phyloP scores from a whole-genome alignment of 192 early-diverging fungal genomes.

The Mortierella alpina region DNA sequence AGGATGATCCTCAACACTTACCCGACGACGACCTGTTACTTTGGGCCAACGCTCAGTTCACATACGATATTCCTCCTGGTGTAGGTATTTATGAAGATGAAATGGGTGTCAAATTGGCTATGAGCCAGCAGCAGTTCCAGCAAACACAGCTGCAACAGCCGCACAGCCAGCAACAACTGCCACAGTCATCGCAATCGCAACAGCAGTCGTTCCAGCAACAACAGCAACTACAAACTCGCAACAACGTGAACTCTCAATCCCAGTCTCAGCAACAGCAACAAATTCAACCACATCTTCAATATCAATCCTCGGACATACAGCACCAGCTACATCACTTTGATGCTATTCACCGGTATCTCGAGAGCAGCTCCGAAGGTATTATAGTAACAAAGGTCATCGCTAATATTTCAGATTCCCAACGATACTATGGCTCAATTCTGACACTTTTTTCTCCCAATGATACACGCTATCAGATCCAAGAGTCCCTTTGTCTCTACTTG shows the following conservation, averaged over 20 bases:
- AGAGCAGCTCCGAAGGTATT: constrained; percentile 23
- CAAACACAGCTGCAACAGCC: constrained; percentile 32
- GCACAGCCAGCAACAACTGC: constrained; percentile 17
- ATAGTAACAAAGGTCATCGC: not conserved
- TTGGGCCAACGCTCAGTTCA: constrained; percentile 50
- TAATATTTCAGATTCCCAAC: not conserved
- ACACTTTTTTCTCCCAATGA: not conserved
- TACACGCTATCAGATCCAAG: constrained; percentile 12
- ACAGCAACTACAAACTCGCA: no score
- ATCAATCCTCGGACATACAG: constrained; percentile 31
- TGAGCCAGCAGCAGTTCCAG: constrained; percentile 43
- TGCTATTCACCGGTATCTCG: constrained; percentile 41
- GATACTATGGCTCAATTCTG: not conserved
- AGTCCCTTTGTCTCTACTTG: constrained; percentile 24
- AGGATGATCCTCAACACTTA: constrained; percentile 40
- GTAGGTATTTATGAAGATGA: constrained; percentile 51
- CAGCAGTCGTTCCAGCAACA: constrained; percentile 14
- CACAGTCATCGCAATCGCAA: constrained; percentile 8
- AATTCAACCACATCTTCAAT: constrained; percentile 19
- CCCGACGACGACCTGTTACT: constrained; percentile 44
- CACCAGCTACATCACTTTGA: constrained; percentile 43
- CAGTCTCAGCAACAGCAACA: constrained; percentile 20
- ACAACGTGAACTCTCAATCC: no score
- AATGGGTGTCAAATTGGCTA: constrained; percentile 38
- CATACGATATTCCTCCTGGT: constrained; percentile 46